Conservation (phyloP, 208 protist genomes). For the Lotmaria passim region DNA sequence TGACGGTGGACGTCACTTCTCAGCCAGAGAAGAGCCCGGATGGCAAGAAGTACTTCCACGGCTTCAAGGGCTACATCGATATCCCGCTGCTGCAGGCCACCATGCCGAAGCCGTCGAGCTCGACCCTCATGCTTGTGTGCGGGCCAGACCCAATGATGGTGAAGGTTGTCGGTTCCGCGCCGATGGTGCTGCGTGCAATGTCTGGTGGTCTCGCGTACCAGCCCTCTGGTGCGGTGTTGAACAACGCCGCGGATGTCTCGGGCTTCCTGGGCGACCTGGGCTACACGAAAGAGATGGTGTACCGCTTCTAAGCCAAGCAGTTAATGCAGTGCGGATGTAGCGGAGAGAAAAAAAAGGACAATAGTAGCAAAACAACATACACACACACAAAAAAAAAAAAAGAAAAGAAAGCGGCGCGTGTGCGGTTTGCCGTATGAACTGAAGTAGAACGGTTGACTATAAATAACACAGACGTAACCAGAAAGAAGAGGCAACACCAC, state of each 20-base stretch:
- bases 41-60: constrained; percentile 73
- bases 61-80: constrained; percentile 82
- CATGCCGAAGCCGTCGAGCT: constrained; percentile 73
- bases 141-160: constrained; percentile 89
- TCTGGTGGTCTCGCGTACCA: constrained; percentile 79
- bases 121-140: constrained; percentile 87
- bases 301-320: constrained; percentile 72
- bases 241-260: constrained; percentile 80
- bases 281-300: constrained; percentile 85
- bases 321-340: too few relatives aligned
- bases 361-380: not conserved
- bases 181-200: constrained; percentile 68
- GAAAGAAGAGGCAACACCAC: too few relatives aligned
- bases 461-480: too few relatives aligned
- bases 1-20: constrained; percentile 41
- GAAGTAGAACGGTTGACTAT: too few relatives aligned
- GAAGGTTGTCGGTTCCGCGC: constrained; percentile 63
- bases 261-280: constrained; percentile 74
- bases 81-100: constrained; percentile 70
- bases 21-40: constrained; percentile 48
- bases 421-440: too few relatives aligned
- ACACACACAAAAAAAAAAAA: not conserved
- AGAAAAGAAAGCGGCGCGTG: not conserved
- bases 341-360: not conserved
- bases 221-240: constrained; percentile 73